These are phyloP conservation scores for Posidonia oceanica DNA, from an alignment of 116 monocot species.

Conservation along the genomic window DNA sequence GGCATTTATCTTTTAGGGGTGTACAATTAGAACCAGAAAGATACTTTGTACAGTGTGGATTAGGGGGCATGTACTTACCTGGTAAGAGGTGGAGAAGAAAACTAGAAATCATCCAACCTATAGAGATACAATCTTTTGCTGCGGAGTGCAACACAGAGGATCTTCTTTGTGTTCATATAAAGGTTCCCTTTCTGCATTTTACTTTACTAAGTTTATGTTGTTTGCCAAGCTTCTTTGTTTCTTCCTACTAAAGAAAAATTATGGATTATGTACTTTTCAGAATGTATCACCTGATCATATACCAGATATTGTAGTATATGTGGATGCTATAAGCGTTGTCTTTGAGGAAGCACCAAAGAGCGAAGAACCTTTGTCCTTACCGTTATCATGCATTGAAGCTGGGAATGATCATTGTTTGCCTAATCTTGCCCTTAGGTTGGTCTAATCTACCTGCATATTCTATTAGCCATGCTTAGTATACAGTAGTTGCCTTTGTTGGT, in stretches of 20 bases:
- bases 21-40: slow-evolving; percentile 75
- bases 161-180: slow-evolving; percentile 90
- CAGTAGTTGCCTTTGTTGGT: background rate
- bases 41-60: slow-evolving; percentile 74
- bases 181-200: slow-evolving; percentile 30
- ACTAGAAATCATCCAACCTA: slow-evolving; percentile 75
- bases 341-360: slow-evolving; percentile 82
- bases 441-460: slow-evolving; percentile 1
- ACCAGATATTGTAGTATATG: slow-evolving; percentile 61
- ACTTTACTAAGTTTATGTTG: background rate
- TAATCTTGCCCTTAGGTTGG: slow-evolving; percentile 79
- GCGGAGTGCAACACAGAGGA: slow-evolving; percentile 72
- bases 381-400: slow-evolving; percentile 86
- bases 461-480: background rate
- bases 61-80: slow-evolving; percentile 84
- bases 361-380: slow-evolving; percentile 47
- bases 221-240: background rate
- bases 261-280: slow-evolving; percentile 27
- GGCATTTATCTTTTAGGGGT: slow-evolving; percentile 84
- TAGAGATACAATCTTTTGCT: slow-evolving; percentile 83
- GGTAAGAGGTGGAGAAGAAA: slow-evolving; percentile 79
- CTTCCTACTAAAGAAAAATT: slow-evolving; percentile 5
- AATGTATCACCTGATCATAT: slow-evolving; percentile 69
- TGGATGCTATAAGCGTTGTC: slow-evolving; percentile 82
- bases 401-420: slow-evolving; percentile 79